Base-by-base conservation (phyloP, 2,329 filamentous ascomycete genomes). In the Sporothrix protearum region DNA sequence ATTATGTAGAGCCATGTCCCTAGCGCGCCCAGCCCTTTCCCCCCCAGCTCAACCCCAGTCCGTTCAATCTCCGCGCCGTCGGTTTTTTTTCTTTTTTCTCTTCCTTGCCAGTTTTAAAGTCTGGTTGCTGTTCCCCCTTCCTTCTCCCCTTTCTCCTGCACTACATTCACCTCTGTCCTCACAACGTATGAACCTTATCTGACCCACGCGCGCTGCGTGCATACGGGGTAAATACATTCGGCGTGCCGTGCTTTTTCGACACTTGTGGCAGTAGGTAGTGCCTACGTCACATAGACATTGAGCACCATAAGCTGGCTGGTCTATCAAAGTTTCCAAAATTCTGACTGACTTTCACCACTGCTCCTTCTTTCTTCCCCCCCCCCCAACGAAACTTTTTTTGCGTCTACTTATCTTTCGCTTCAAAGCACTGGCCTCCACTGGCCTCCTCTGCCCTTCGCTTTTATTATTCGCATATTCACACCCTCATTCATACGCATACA, bases 61-160 rank as follows among this genome's bases (percentile, higher is more conserved):
- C 68, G 19, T 63, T 55, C 55, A 61, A 70, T 70, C 69, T 70
- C n/a, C 28, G 30, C 45, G 22, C 45, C 30, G 45, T 51, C n/a
- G n/a, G 12, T 59, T 45, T 47, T 47, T 10, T 42, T 55, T 47
- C 45, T 49, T 55, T 12, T 59, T 16, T 53, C 16, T 68, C 63
- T 49, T 53, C 16, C 69, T 70, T 59, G 59, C 57, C 57, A n/a
- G 6, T 19, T 22, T 49, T n/a, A 25, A 14, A 9, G 30, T 45
- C 36, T 47, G 22, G 10, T 66, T 63, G 25, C 55, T 55, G 16
- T 66, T 72, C 59, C 22, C 10, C 30, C 33, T 28, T 64, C 45
- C 30, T 47, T 47, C n/a, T 10, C 39, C 25, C 49, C 28, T 64
- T 19, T 53, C 42, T 19, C 3, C 42, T 47, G 16, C 14, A 47